These are phyloP conservation scores for Naganishia sp. DNA, from an alignment of 1,284 basidiomycete species.

Conservation along the genomic window DNA sequence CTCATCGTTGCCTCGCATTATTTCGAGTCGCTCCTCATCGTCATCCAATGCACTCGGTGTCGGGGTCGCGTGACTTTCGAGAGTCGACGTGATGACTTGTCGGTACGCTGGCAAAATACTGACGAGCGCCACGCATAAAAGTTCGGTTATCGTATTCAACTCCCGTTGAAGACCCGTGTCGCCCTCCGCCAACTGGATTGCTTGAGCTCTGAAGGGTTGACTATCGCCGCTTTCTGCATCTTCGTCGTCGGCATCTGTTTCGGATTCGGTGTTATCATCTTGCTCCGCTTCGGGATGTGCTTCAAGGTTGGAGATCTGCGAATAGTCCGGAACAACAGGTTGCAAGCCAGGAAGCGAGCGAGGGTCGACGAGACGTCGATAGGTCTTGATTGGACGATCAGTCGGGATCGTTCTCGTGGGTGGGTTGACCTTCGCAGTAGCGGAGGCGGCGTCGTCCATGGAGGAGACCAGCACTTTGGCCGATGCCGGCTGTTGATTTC, in stretches of 20 bases:
- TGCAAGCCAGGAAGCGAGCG: no score
- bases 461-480: no score
- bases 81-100: no score
- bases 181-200: background rate
- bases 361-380: no score
- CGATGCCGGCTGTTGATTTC: background rate
- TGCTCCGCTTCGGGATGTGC: background rate
- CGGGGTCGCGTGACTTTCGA: no score
- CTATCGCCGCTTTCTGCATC: background rate
- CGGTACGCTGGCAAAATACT: background rate
- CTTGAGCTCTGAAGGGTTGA: background rate
- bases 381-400: no score
- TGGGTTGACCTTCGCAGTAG: no score
- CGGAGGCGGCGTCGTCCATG: no score
- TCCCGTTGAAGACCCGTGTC: background rate
- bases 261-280: background rate
- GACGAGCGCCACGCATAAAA: background rate
- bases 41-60: no score
- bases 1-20: no score
- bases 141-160: background rate
- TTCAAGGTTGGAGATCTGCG: background rate
- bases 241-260: slow-evolving; percentile 6
- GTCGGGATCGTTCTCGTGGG: no score
- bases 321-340: background rate
- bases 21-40: no score